Percentiles rank a stretch among this genome's conserved stretches.
Evolutionary conservation across 495 filamentous ascomycete genomes (phyloP).

Genomic region (Penicillium paxilli): DNA sequence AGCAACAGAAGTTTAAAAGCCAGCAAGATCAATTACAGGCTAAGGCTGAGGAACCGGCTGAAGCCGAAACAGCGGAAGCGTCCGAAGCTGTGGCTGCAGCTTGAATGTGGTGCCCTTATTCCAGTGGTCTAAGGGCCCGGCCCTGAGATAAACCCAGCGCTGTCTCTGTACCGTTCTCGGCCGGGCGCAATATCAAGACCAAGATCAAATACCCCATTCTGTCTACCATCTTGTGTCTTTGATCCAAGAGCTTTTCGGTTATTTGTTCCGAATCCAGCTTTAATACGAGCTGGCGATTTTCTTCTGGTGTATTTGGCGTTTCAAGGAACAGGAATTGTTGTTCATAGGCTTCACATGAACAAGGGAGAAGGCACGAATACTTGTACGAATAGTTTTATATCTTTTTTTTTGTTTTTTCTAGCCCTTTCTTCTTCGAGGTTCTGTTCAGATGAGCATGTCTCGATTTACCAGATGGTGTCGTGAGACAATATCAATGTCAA

Average conservation of each 20-base stretch:
- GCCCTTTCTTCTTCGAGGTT: neutral
- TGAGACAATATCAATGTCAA: slow-evolving; percentile 14
- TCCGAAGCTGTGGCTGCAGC: slow-evolving; percentile 9
- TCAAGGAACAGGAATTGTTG: neutral
- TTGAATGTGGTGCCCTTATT: neutral
- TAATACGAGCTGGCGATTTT: neutral
- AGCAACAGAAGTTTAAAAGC: slow-evolving; percentile 22
- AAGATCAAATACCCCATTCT: no score
- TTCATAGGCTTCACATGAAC: slow-evolving; percentile 3
- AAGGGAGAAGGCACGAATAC: slow-evolving; percentile 3
- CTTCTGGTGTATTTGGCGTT: slow-evolving; percentile 13
- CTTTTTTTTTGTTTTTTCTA: neutral
- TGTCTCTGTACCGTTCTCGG: no score
- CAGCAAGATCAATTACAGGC: slow-evolving; percentile 25
- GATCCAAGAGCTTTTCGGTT: neutral
- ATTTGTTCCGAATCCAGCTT: no score
- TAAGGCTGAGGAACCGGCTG: slow-evolving; percentile 17
- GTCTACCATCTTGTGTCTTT: neutral
- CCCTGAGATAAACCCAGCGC: no score
- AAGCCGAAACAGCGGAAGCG: slow-evolving; percentile 9
- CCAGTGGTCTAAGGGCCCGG: no score
- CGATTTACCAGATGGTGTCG: neutral
- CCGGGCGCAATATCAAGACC: no score
- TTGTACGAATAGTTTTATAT: slow-evolving; percentile 26
- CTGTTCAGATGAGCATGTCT: neutral